Conservation (phyloP, 164 flowering plant genomes). For the Berberis vulgaris region DNA sequence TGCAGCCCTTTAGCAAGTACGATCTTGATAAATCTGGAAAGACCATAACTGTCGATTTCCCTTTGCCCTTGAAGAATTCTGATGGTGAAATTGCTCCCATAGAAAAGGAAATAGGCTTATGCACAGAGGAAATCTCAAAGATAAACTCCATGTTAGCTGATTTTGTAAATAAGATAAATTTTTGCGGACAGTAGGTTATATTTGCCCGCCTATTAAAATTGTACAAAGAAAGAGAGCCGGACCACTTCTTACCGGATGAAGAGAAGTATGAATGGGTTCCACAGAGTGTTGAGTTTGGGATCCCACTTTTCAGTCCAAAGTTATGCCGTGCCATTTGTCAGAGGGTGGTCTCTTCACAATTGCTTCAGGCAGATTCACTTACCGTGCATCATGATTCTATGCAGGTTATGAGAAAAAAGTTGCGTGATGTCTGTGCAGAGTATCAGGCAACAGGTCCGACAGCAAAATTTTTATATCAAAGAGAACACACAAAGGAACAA, state of each 20-base stretch:
- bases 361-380: conserved; percentile 75
- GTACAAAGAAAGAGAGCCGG: conserved; percentile 56
- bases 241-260: conserved; percentile 41
- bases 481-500: conserved; percentile 53
- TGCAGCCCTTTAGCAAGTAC: conserved; percentile 73
- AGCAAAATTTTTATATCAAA: conserved; percentile 77
- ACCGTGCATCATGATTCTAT: conserved; percentile 70
- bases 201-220: conserved; percentile 63
- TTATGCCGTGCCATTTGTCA: conserved; percentile 69
- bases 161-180: conserved; percentile 52
- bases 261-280: conserved; percentile 93
- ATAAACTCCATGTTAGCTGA: conserved; percentile 41
- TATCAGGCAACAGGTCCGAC: conserved; percentile 82
- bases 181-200: conserved; percentile 73
- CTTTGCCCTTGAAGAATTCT: conserved; percentile 77
- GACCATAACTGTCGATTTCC: conserved; percentile 58
- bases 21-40: conserved; percentile 81
- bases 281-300: conserved; percentile 80
- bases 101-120: conserved; percentile 66
- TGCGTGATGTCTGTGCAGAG: conserved; percentile 79
- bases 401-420: conserved; percentile 63
- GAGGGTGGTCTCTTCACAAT: conserved; percentile 65
- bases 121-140: conserved; percentile 39
- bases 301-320: conserved; percentile 92
- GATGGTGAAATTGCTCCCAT: conserved; percentile 70